These are phyloP conservation scores for Spathaspora sp. DNA, from an alignment of 1,139 yeast genomes.

Conservation along the genomic window DNA sequence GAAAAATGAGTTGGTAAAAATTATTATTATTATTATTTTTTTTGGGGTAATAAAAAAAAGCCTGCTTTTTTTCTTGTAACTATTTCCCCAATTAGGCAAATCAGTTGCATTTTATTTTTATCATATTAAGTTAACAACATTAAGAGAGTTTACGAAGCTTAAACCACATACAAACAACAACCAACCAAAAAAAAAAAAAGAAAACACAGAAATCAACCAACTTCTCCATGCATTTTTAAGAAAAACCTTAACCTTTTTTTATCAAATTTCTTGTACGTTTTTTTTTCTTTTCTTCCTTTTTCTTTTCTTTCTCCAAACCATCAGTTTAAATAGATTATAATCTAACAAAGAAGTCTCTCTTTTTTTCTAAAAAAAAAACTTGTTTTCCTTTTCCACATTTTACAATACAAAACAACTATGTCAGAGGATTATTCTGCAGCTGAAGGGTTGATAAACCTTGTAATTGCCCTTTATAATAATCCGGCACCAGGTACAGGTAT, in stretches of 20 bases:
- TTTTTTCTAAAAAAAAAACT: constrained; percentile 1
- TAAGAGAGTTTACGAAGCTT: neutral
- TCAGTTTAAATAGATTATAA: neutral
- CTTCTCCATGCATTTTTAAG: neutral
- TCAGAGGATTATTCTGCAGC: constrained; percentile 16
- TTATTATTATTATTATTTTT: too few species aligned
- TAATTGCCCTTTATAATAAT: constrained; percentile 16
- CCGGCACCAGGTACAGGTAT: constrained; percentile 27
- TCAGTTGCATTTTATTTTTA: neutral
- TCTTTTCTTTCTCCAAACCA: neutral
- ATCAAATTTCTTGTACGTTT: neutral
- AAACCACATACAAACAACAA: neutral
- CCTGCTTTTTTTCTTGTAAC: neutral
- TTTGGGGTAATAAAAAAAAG: neutral
- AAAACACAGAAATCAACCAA: too few species aligned
- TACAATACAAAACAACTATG: neutral
- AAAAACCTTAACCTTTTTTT: neutral
- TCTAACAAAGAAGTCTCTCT: too few species aligned
- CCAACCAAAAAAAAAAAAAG: too few species aligned
- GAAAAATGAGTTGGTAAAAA: neutral
- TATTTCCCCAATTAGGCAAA: neutral
- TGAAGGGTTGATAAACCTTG: constrained; percentile 19
- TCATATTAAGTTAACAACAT: neutral
- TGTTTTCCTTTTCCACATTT: neutral
- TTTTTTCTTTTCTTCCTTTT: too few species aligned